Conservation (phyloP, 2,329 filamentous ascomycete species). For the Incumbomyces delicatus region DNA sequence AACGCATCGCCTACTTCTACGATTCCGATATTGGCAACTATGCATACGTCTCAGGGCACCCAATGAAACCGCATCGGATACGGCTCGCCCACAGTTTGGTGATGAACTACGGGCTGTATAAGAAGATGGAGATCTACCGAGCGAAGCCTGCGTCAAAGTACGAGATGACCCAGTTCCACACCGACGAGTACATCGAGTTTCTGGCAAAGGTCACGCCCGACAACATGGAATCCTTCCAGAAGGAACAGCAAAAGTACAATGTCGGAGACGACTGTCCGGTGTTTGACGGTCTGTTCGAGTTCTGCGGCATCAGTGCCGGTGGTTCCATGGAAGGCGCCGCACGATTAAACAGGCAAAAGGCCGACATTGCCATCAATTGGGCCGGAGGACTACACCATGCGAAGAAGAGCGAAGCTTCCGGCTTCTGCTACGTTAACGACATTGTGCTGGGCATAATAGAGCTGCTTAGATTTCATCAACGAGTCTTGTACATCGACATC, state of each 20-base stretch:
- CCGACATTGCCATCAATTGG: slow-evolving; percentile 69
- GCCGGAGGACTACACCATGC: slow-evolving; percentile 93
- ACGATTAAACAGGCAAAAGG: slow-evolving; percentile 57
- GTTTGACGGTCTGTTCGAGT: slow-evolving; percentile 61
- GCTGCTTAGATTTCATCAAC: slow-evolving; percentile 53
- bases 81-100: slow-evolving; percentile 57
- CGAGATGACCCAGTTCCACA: slow-evolving; percentile 66
- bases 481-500: slow-evolving; percentile 58
- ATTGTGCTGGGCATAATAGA: slow-evolving; percentile 59
- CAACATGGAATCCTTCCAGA: slow-evolving; percentile 89
- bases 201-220: slow-evolving; percentile 86
- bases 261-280: slow-evolving; percentile 57
- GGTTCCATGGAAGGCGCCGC: slow-evolving; percentile 63
- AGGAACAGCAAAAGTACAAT: slow-evolving; percentile 76
- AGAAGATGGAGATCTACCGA: slow-evolving; percentile 65
- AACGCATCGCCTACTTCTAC: slow-evolving; percentile 96
- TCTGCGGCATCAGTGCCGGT: slow-evolving; percentile 60
- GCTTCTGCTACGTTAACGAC: slow-evolving; percentile 96
- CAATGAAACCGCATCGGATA: slow-evolving; percentile 60
- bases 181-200: slow-evolving; percentile 64
- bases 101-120: slow-evolving; percentile 65
- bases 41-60: slow-evolving; percentile 72
- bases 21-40: slow-evolving; percentile 98
- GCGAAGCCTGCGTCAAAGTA: slow-evolving; percentile 66
- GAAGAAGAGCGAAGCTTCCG: slow-evolving; percentile 86